Percentiles rank a stretch among this genome's conserved stretches.
phyloP scores from a whole-genome alignment of 2,329 filamentous ascomycete species.

The Aspergillus luchuensis region DNA sequence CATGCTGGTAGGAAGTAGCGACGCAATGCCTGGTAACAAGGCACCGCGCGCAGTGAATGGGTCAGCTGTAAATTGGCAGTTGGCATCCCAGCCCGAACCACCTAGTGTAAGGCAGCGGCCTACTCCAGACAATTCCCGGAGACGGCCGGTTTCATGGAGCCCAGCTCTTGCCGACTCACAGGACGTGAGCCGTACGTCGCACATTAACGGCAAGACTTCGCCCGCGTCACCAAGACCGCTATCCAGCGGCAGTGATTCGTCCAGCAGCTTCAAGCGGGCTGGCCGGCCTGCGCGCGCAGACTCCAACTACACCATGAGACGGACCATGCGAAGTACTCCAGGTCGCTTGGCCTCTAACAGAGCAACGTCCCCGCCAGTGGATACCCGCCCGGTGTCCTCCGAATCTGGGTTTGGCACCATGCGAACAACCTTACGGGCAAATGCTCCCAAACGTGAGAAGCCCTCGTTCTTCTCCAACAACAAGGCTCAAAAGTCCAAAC shows the following conservation, averaged over 20 bases:
- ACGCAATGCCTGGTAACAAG: constrained; percentile 16
- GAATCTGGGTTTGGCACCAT: constrained; percentile 46
- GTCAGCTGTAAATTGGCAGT: constrained; percentile 3
- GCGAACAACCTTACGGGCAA: constrained; percentile 53
- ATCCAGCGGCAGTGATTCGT: constrained; percentile 67
- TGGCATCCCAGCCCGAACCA: constrained; percentile 10
- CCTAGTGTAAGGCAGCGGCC: constrained; percentile 2
- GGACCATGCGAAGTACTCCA: constrained; percentile 66
- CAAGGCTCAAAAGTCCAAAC: constrained; percentile 36
- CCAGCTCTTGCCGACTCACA: constrained; percentile 23
- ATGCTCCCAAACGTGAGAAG: constrained; percentile 46
- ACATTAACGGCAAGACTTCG: constrained; percentile 11
- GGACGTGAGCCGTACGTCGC: constrained; percentile 4
- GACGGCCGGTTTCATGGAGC: constrained; percentile 28
- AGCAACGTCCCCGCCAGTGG: constrained; percentile 63
- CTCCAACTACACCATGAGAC: constrained; percentile 63
- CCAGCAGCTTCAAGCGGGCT: constrained; percentile 76
- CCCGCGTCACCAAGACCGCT: constrained; percentile 52
- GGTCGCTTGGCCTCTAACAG: constrained; percentile 38
- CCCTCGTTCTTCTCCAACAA: constrained; percentile 46
- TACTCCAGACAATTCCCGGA: constrained; percentile 14
- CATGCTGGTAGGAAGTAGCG: constrained; percentile 23
- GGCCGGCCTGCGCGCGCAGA: constrained; percentile 52
- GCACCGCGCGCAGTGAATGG: neutral
- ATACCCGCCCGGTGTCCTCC: constrained; percentile 51